Evolutionary conservation across 352 stramenopile species (phyloP), one percentile per base, ranked within the genome.

Genomic region (Pythium graminicola): DNA sequence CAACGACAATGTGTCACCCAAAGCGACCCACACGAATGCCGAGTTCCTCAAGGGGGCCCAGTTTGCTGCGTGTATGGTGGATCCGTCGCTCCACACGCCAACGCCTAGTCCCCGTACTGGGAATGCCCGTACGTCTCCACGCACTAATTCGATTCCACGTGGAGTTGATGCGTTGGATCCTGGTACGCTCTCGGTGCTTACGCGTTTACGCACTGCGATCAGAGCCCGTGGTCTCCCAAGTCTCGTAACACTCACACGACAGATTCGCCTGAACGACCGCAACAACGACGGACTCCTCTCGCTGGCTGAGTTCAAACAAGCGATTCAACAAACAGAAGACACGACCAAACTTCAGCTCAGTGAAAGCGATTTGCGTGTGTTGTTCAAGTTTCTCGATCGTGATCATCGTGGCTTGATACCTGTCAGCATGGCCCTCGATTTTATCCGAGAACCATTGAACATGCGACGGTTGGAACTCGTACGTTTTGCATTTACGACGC

Each of bases 371-470:
- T 38, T 89, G 40, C 78, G 82, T 14, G 70, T 85, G 8, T 51
- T 93, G 19, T 93, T 95, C 58, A 67, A 62, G 7, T 66, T 76
- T 63, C 74, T 96, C 47, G 89, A 97, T 59, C 35, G 42, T n/a
- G 76, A 95, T 51, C 61, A 80, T 31, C 78, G 65, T 19, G 86
- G 85, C 4, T 39, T 42, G 14, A 78, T 97, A 46, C 64, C 76
- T 22, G 65, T 95, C 38, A 64, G 86, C 36, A 76, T 89, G 23
- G 91, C 93, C 27, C 62, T 97, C 26, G 71, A 89, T 55, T 72
- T 88, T 9, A 71, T 97, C 9, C 73, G 85, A 17, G 80, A 81
- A n/a, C 79, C 79, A 5, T 80, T 97, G 67, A 89, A 73, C 50
- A 31, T 72, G 20, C 64, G 70, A 0, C 75, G 90, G n/a, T 36